A percentile compares a stretch with the other conserved stretches of the same genome.
phyloP scores from a whole-genome alignment of 2,329 filamentous ascomycete genomes.

The Diaporthe batatas region DNA sequence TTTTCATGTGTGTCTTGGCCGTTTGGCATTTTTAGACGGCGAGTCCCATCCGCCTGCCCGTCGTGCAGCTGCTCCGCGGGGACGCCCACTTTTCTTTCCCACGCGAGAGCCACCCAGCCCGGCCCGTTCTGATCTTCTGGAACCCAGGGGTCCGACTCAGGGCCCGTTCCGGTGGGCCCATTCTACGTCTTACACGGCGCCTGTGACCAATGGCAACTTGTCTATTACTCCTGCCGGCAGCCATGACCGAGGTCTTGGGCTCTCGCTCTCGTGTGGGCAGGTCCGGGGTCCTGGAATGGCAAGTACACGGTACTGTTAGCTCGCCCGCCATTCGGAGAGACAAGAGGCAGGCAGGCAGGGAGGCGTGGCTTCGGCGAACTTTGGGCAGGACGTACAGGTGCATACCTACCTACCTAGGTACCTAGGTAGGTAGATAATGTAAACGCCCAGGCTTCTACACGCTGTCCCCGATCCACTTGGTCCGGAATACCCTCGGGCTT shows the following conservation, averaged over 20 bases:
- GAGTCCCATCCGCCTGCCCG: background rate
- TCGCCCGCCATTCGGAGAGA: constrained; percentile 11
- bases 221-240: constrained; percentile 37
- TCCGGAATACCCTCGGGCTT: constrained; percentile 37
- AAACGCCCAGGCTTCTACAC: background rate
- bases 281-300: constrained; percentile 18
- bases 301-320: background rate
- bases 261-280: constrained; percentile 13
- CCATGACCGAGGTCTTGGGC: constrained; percentile 6
- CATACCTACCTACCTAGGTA: too few relatives aligned
- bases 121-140: background rate
- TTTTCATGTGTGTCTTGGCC: background rate
- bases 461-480: constrained; percentile 38
- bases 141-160: constrained; percentile 22
- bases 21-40: constrained; percentile 13
- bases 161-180: constrained; percentile 30
- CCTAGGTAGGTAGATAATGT: too few relatives aligned
- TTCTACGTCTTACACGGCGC: constrained; percentile 23
- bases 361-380: constrained; percentile 24
- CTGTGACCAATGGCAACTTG: constrained; percentile 32
- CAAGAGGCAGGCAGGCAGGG: constrained; percentile 11
- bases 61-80: constrained; percentile 6
- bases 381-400: background rate
- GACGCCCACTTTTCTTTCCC: constrained; percentile 17
- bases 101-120: background rate